phyloP scores from a whole-genome alignment of 352 stramenopile species.

The Globisporangium uncinulatum region DNA sequence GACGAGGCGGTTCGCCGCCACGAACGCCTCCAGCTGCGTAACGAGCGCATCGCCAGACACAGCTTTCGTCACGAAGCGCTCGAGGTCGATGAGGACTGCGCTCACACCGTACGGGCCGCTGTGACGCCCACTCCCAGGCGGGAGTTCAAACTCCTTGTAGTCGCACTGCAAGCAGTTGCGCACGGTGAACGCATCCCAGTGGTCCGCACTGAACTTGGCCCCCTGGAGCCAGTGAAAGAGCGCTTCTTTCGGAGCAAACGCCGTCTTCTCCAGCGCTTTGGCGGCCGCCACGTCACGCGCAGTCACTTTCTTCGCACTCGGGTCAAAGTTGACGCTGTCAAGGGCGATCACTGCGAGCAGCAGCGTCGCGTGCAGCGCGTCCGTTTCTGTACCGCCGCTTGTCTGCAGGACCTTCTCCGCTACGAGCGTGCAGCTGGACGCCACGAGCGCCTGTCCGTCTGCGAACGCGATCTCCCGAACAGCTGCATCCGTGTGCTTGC shows the following conservation, averaged over 20 bases:
- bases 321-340: constrained; percentile 76
- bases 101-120: constrained; percentile 45
- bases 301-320: constrained; percentile 73
- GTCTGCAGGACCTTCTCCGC: constrained; percentile 36
- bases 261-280: constrained; percentile 27
- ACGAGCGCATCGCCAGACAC: constrained; percentile 21
- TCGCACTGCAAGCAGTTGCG: constrained; percentile 68
- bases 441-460: constrained; percentile 58
- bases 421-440: constrained; percentile 76
- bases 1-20: constrained; percentile 33
- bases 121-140: neutral
- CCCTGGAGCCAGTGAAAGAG: constrained; percentile 65
- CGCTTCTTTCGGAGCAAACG: constrained; percentile 34
- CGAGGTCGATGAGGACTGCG: constrained; percentile 52
- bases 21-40: constrained; percentile 29
- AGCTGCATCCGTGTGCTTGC: constrained; percentile 29
- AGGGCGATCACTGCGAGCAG: constrained; percentile 74
- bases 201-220: constrained; percentile 58
- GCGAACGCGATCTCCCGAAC: constrained; percentile 64
- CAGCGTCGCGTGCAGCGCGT: constrained; percentile 33
- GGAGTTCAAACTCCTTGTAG: constrained; percentile 70
- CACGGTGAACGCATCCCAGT: constrained; percentile 62
- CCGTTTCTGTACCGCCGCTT: neutral
- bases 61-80: constrained; percentile 42
- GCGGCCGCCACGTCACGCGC: constrained; percentile 41